A percentile compares a stretch with the other conserved stretches of the same genome.
These are phyloP conservation scores for Zygnema circumcarinatum DNA, from an alignment of 139 green algal species.

Conservation along the genomic window DNA sequence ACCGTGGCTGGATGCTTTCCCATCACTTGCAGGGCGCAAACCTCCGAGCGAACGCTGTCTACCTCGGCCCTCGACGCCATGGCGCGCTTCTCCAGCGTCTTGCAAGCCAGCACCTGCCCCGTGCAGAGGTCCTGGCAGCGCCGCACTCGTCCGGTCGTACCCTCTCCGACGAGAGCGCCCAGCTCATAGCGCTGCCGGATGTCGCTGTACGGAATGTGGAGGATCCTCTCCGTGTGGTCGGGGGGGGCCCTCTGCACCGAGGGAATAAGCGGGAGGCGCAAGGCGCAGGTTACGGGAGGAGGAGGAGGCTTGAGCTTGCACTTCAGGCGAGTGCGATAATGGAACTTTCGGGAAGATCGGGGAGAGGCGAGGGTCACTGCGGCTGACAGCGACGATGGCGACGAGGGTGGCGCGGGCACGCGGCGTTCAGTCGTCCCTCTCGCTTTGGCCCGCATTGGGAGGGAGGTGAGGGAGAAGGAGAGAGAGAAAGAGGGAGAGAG, in stretches of 20 bases:
- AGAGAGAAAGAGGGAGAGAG: neutral
- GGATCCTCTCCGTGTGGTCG: too few species aligned
- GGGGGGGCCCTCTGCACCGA: too few species aligned
- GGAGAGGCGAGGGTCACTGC: too few species aligned
- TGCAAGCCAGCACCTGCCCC: slow-evolving; percentile 72
- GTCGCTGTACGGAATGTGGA: slow-evolving; percentile 13
- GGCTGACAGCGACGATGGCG: too few species aligned
- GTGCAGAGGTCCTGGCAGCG: slow-evolving; percentile 51
- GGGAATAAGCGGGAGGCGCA: too few species aligned
- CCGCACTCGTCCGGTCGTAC: slow-evolving; percentile 50
- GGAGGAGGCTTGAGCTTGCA: too few species aligned
- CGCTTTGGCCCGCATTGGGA: too few species aligned
- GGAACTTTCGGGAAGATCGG: too few species aligned
- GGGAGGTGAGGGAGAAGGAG: neutral
- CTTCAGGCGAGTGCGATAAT: too few species aligned
- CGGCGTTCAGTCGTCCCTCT: too few species aligned
- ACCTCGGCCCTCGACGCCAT: slow-evolving; percentile 82
- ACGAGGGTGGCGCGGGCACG: too few species aligned
- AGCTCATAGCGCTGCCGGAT: slow-evolving; percentile 2
- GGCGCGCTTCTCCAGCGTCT: slow-evolving; percentile 88
- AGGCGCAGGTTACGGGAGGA: too few species aligned
- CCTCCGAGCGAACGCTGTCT: slow-evolving; percentile 86
- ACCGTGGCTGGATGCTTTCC: slow-evolving; percentile 77
- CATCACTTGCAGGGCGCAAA: slow-evolving; percentile 89
- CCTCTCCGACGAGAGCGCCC: slow-evolving; percentile 25